A percentile compares a stretch with the other conserved stretches of the same genome.
Conservation (phyloP, 2,329 filamentous ascomycete genomes). For the Claviceps sp. region DNA sequence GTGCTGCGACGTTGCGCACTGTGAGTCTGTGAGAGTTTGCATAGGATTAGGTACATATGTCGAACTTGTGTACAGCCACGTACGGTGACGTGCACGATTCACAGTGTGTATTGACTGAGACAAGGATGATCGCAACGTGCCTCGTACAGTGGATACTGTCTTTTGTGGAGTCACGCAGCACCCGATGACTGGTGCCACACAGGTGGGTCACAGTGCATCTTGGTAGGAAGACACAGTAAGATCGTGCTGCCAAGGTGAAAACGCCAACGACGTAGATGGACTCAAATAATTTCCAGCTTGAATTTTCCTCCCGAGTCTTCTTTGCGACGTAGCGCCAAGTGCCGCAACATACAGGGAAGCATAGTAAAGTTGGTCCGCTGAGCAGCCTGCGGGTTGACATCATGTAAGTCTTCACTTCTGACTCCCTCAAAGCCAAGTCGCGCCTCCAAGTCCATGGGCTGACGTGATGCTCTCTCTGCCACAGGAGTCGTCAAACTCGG, state of each 20-base stretch:
- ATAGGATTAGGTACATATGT: too few relatives aligned
- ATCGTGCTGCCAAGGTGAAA: background rate
- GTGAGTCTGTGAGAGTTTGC: conserved; percentile 1
- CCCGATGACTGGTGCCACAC: background rate
- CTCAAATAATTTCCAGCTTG: background rate
- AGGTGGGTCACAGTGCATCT: background rate
- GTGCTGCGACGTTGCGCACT: background rate
- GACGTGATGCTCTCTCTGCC: background rate
- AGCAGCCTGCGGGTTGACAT: background rate
- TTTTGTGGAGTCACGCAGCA: background rate
- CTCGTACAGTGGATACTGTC: background rate
- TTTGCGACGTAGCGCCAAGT: background rate
- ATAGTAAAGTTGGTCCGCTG: background rate
- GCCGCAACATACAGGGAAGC: background rate
- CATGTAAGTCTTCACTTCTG: conserved; percentile 2
- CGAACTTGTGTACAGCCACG: background rate
- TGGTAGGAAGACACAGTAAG: background rate
- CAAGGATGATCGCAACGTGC: background rate
- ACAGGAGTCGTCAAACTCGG: conserved; percentile 6
- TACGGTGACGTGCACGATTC: background rate
- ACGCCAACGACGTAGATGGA: background rate
- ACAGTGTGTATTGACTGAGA: conserved; percentile 8
- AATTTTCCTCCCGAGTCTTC: background rate
- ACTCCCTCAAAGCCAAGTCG: background rate
- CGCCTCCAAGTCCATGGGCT: background rate